Evolutionary conservation across 495 filamentous ascomycete genomes (phyloP).

Genomic region (Staphylotrichum tortipilum): DNA sequence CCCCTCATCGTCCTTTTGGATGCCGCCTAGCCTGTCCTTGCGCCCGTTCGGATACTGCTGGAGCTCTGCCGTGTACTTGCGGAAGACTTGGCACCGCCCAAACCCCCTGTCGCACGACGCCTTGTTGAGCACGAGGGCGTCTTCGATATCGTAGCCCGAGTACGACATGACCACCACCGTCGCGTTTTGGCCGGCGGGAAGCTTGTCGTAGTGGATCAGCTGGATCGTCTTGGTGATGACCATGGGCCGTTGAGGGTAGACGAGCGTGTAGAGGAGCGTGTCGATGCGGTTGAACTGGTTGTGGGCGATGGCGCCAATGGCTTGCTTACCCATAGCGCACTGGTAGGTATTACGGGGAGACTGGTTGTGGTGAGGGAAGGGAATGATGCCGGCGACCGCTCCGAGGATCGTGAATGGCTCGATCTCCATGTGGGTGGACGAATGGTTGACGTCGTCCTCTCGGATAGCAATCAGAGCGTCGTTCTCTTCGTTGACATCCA

Average conservation of each 20-base stretch:
- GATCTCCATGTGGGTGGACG: constrained; percentile 90
- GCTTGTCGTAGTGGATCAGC: constrained; percentile 91
- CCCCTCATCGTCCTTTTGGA: constrained; percentile 46
- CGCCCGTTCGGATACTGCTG: constrained; percentile 74
- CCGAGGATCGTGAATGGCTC: constrained; percentile 96
- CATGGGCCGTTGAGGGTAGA: constrained; percentile 96
- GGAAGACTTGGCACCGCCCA: constrained; percentile 91
- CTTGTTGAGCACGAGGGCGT: constrained; percentile 94
- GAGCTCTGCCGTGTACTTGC: constrained; percentile 69
- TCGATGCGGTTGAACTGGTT: constrained; percentile 97
- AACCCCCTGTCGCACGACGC: constrained; percentile 89
- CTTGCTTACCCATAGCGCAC: constrained; percentile 99
- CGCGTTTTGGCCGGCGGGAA: constrained; percentile 93
- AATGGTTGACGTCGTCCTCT: constrained; percentile 67
- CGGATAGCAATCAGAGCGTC: constrained; percentile 86
- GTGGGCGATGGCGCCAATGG: constrained; percentile 92
- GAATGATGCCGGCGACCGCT: constrained; percentile 94
- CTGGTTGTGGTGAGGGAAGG: constrained; percentile 98
- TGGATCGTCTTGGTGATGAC: constrained; percentile 96
- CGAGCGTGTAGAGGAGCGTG: constrained; percentile 88
- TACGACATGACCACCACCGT: constrained; percentile 99
- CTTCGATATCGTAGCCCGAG: constrained; percentile 98
- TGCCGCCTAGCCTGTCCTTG: constrained; percentile 60
- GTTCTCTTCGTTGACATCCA: constrained; percentile 98
- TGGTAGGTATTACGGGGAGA: constrained; percentile 98